These are phyloP conservation scores for Aspergillus bertholletiae DNA, from an alignment of 495 filamentous ascomycete species.

Conservation along the genomic window DNA sequence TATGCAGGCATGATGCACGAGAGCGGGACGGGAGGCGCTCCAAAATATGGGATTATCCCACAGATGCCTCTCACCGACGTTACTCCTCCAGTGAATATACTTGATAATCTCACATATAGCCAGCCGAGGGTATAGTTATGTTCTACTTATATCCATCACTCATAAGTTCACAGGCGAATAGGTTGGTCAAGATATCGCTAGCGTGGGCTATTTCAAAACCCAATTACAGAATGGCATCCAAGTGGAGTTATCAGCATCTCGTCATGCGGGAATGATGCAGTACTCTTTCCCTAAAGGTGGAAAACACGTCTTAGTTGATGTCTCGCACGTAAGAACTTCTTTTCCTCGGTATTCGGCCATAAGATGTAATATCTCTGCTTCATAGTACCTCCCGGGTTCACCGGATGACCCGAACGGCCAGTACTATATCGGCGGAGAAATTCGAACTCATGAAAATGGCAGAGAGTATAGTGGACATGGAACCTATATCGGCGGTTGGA, in stretches of 20 bases:
- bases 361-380: neutral
- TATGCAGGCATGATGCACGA: slow-evolving; percentile 59
- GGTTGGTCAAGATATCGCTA: slow-evolving; percentile 45
- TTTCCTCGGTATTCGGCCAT: neutral
- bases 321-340: slow-evolving; percentile 52
- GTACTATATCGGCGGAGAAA: slow-evolving; percentile 56
- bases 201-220: slow-evolving; percentile 61
- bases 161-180: slow-evolving; percentile 6
- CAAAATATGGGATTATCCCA: slow-evolving; percentile 65
- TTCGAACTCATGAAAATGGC: slow-evolving; percentile 46
- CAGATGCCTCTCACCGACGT: slow-evolving; percentile 54
- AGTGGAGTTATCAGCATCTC: slow-evolving; percentile 56
- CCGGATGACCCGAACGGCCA: slow-evolving; percentile 55
- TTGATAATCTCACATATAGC: slow-evolving; percentile 40
- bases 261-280: slow-evolving; percentile 57
- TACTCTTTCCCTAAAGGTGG: slow-evolving; percentile 53
- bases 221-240: slow-evolving; percentile 49
- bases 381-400: slow-evolving; percentile 50
- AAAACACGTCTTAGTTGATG: slow-evolving; percentile 56
- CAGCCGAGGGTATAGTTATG: slow-evolving; percentile 24
- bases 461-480: slow-evolving; percentile 56
- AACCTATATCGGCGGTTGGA: slow-evolving; percentile 58
- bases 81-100: slow-evolving; percentile 32
- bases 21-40: slow-evolving; percentile 64
- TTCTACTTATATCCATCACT: neutral